A percentile compares a stretch with the other conserved stretches of the same genome.
Conservation (phyloP, 2,329 filamentous ascomycete genomes). For the Pseudogymnoascus sp. region DNA sequence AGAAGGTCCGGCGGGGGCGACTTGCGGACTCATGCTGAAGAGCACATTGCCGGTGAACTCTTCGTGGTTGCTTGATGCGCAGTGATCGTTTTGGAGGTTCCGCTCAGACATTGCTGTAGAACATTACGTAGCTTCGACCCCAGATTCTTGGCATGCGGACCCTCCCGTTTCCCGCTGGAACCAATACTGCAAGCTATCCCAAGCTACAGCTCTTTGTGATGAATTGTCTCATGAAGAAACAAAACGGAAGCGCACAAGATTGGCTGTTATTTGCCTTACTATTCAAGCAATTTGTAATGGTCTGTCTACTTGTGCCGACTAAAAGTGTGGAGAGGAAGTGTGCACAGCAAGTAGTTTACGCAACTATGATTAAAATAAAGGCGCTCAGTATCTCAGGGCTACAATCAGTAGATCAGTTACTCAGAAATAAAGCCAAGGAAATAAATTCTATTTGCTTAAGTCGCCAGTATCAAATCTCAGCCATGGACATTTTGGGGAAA, state of each 20-base stretch:
- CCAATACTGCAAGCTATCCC: neutral
- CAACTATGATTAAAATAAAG: neutral
- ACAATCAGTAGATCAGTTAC: neutral
- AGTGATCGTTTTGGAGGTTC: neutral
- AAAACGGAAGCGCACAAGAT: neutral
- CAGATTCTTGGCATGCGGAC: neutral
- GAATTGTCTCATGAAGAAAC: neutral
- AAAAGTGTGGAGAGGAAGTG: neutral
- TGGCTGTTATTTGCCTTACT: neutral
- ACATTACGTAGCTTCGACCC: conserved; percentile 5
- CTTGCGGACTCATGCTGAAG: conserved; percentile 26
- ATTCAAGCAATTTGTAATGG: neutral
- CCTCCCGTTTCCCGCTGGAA: neutral
- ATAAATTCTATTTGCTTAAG: neutral
- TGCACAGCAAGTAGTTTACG: neutral
- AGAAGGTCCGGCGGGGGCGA: conserved; percentile 22
- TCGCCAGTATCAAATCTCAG: neutral
- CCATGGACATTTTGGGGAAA: no score
- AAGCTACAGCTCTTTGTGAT: neutral
- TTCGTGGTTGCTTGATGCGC: neutral
- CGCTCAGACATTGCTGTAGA: neutral
- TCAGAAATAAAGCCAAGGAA: neutral
- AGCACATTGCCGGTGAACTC: neutral
- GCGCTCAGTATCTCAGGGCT: neutral
- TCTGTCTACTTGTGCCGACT: neutral